Evolutionary conservation across 208 protist genomes (phyloP), one percentile per base, ranked within the genome.

Genomic region (Giardia duodenalis): DNA sequence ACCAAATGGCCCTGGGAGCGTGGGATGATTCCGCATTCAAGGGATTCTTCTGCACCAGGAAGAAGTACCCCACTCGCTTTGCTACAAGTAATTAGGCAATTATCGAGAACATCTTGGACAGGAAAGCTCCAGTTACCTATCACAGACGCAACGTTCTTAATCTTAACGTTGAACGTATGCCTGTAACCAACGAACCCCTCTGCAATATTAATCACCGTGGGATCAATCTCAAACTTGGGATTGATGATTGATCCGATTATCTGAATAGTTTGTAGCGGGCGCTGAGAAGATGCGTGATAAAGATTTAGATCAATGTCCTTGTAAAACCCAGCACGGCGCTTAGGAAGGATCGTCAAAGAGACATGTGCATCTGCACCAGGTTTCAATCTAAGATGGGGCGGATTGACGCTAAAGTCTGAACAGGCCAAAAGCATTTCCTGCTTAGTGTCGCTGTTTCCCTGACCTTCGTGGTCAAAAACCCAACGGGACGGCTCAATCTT

Each of bases 401-500:
- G 86, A 89, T 3, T 44, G 44, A 89, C 86, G 86, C 4, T 89
- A 44, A 89, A 45, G 42, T 89, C 86, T 10, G 57, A 76, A 45
- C 42, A 45, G 44, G 86, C 86, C 10, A 89, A 19, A 89, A 46
- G 44, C 4, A 46, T 4, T 46, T 4, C 86, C 42, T 89, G 42
- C 44, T 4, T 44, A 19, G 19, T n/a, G 86, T 89, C 86, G 4
- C 42, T 46, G 4, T 89, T 89, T n/a, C 4, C 86, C 4, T 89
- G 3, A 19, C 42, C 86, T 19, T 45, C 86, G 30, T 30, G 57
- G 19, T 76, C 57, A 10, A 76, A 39, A 30, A 30, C 57, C 57
- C 57, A 76, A 76, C 19, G 10, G 57, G 57, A 76, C 44, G 86
- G 86, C 42, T 89, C 86, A 19, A 89, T 45, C 42, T 89, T 89